Percentiles rank a stretch among this genome's conserved stretches.
phyloP scores from a whole-genome alignment of 495 filamentous ascomycete species.

The Jackrogersella multiformis region DNA sequence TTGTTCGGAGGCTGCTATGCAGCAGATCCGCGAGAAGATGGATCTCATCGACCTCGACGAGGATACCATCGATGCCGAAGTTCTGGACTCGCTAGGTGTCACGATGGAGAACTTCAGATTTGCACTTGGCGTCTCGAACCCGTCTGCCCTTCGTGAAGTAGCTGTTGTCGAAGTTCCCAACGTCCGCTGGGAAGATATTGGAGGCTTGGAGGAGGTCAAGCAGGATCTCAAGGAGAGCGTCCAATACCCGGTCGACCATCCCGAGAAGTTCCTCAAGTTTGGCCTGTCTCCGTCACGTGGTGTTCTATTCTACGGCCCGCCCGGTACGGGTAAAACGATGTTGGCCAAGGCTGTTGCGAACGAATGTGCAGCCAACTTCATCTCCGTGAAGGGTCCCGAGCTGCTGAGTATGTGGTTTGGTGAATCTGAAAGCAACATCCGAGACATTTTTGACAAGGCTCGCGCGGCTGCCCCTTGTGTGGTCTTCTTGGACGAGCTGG shows the following conservation, averaged over 20 bases:
- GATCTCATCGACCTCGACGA: conserved; percentile 99
- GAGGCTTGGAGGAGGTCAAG: conserved; percentile 98
- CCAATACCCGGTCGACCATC: conserved; percentile 98
- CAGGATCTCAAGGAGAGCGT: conserved; percentile 99
- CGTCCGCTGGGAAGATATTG: conserved; percentile 99
- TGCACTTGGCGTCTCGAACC: conserved; percentile 96
- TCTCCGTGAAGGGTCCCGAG: conserved; percentile 98
- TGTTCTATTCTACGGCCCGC: conserved; percentile 98
- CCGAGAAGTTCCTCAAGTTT: conserved; percentile 99
- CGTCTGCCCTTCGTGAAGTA: conserved; percentile 97
- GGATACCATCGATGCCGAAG: conserved; percentile 98
- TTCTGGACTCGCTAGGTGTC: conserved; percentile 95
- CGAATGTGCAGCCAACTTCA: conserved; percentile 99
- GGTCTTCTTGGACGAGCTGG: conserved; percentile 98
- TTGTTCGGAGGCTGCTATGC: conserved; percentile 99
- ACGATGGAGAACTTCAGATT: conserved; percentile 99
- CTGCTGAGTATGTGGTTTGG: conserved; percentile 99
- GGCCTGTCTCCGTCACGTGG: conserved; percentile 97
- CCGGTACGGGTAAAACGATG: conserved; percentile 99
- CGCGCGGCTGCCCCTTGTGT: conserved; percentile 98
- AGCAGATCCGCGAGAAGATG: conserved; percentile 99
- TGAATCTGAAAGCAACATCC: conserved; percentile 99
- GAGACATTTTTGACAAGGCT: conserved; percentile 99
- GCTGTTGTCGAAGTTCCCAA: conserved; percentile 99
- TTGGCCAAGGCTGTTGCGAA: conserved; percentile 99